Conservation (phyloP, 163 green algal species). For the Scenedesmus sp. region DNA sequence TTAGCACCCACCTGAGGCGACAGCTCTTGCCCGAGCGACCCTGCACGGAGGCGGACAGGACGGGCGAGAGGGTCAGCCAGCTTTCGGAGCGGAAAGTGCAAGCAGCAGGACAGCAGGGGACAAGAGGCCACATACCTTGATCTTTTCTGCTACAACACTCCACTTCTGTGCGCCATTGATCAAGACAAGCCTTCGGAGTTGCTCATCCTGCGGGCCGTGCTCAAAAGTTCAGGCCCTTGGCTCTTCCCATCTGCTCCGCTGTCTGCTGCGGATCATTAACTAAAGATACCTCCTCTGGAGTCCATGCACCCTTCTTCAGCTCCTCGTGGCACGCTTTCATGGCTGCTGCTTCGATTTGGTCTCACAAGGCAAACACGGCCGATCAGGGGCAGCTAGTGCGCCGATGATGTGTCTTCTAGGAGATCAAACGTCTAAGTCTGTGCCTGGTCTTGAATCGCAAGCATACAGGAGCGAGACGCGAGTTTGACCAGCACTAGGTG, state of each 20-base stretch:
- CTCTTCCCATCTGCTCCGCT: neutral
- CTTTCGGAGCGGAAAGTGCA: slow-evolving; percentile 5
- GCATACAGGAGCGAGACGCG: neutral
- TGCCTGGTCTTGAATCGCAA: neutral
- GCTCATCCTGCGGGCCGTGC: slow-evolving; percentile 39
- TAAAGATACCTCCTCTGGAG: slow-evolving; percentile 61
- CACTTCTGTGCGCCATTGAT: slow-evolving; percentile 84
- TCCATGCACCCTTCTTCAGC: slow-evolving; percentile 83
- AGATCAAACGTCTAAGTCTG: neutral
- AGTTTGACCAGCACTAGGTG: neutral
- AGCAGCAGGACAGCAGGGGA: slow-evolving; percentile 1
- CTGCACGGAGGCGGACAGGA: neutral
- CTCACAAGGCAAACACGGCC: slow-evolving; percentile 7
- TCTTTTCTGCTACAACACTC: slow-evolving; percentile 79
- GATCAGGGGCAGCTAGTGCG: neutral
- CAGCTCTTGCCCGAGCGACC: slow-evolving; percentile 87
- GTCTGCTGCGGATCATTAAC: neutral
- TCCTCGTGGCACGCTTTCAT: slow-evolving; percentile 43
- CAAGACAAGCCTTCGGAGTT: slow-evolving; percentile 55
- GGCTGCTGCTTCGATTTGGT: neutral
- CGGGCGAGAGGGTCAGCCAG: neutral
- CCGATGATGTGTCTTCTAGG: neutral
- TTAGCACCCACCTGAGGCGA: slow-evolving; percentile 71
- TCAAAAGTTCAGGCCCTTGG: neutral
- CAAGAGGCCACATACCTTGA: slow-evolving; percentile 53